Conservation (phyloP, 2,329 filamentous ascomycete genomes). For the Myrmaecium sp. region DNA sequence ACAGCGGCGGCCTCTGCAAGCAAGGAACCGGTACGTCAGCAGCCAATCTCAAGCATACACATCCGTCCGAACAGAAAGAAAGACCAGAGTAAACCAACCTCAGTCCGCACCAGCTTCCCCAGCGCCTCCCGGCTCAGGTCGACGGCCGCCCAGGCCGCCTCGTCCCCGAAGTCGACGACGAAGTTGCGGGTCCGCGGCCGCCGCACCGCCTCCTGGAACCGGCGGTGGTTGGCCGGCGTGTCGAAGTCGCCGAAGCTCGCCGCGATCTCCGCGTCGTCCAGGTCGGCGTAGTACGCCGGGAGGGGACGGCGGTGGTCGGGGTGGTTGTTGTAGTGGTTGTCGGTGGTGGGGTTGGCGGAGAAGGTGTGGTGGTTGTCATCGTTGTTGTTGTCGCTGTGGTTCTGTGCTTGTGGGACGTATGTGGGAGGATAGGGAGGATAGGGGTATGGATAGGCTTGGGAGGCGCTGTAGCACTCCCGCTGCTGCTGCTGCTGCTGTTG, state of each 20-base stretch:
- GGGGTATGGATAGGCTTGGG: too few relatives aligned
- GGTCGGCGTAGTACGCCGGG: conserved; percentile 18
- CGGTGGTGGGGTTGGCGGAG: too few relatives aligned
- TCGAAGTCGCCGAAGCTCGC: conserved; percentile 38
- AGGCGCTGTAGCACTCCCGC: too few relatives aligned
- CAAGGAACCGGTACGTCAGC: too few relatives aligned
- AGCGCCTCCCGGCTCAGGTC: conserved; percentile 30
- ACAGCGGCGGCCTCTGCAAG: conserved; percentile 26
- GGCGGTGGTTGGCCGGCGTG: conserved; percentile 26
- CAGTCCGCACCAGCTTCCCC: conserved; percentile 12
- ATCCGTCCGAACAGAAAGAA: background rate
- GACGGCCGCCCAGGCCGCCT: conserved; percentile 38
- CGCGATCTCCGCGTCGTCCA: conserved; percentile 16
- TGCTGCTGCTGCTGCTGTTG: too few relatives aligned
- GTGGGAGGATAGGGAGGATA: too few relatives aligned
- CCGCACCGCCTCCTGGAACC: conserved; percentile 25
- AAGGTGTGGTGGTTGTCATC: too few relatives aligned
- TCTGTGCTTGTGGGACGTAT: too few relatives aligned
- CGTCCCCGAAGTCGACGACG: conserved; percentile 45
- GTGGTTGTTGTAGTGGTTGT: too few relatives aligned
- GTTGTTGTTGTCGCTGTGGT: too few relatives aligned
- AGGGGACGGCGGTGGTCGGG: too few relatives aligned
- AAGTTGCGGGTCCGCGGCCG: conserved; percentile 37
- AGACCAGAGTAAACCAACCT: conserved; percentile 6
- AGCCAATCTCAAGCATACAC: background rate